phyloP scores from a whole-genome alignment of 805 yeast genomes.

The Saturnispora besseyi region DNA sequence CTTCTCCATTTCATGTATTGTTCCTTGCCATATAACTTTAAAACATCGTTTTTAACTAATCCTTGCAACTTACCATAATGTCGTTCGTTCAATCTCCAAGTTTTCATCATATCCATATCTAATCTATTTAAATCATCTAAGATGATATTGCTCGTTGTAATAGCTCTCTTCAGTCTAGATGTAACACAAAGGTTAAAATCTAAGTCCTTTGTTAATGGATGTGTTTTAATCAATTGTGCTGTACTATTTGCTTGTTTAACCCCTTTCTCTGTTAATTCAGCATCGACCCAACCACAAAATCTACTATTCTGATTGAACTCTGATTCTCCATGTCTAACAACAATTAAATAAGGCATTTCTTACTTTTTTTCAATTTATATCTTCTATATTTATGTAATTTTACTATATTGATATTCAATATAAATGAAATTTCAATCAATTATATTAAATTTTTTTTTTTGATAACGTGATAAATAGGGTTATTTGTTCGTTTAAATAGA shows the following conservation, averaged over 20 bases:
- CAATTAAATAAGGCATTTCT: slow-evolving; percentile 29
- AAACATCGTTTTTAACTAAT: slow-evolving; percentile 56
- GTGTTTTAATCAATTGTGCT: slow-evolving; percentile 42
- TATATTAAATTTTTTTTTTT: background rate
- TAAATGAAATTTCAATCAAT: too few species aligned
- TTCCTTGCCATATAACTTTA: slow-evolving; percentile 59
- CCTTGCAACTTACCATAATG: slow-evolving; percentile 83
- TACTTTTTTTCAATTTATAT: background rate
- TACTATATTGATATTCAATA: too few species aligned
- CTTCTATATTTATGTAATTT: too few species aligned
- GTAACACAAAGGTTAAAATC: slow-evolving; percentile 32
- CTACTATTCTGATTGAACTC: slow-evolving; percentile 66
- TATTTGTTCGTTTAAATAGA: background rate
- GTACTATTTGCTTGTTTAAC: slow-evolving; percentile 57
- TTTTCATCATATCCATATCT: slow-evolving; percentile 44
- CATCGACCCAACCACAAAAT: slow-evolving; percentile 85
- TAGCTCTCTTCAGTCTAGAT: slow-evolving; percentile 64
- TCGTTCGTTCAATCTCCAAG: slow-evolving; percentile 78
- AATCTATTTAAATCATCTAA: slow-evolving; percentile 44
- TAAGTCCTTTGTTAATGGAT: slow-evolving; percentile 38
- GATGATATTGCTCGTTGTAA: slow-evolving; percentile 64
- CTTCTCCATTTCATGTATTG: slow-evolving; percentile 74
- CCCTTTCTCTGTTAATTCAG: slow-evolving; percentile 59
- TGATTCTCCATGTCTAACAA: slow-evolving; percentile 78
- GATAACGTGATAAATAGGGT: background rate